Percentiles rank a stretch among this genome's conserved stretches.
phyloP scores from a whole-genome alignment of 257 asterid species.

The Plantago ovata region DNA sequence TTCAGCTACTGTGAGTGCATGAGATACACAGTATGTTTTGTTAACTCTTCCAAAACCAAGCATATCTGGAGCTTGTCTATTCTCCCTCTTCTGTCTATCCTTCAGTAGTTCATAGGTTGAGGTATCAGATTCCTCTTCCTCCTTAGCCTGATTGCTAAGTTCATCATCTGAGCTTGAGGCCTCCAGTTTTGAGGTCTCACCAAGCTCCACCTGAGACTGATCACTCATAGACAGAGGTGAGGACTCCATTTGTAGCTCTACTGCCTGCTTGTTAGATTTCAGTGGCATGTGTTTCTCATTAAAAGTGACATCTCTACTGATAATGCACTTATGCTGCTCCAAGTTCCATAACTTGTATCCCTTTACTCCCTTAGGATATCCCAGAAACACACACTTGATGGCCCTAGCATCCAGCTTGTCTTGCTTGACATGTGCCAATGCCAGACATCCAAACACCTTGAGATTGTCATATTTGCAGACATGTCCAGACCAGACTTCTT shows the following conservation, averaged over 20 bases:
- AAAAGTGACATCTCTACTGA: no score
- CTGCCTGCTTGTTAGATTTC: no score
- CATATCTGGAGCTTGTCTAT: no score
- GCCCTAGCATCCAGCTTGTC: background rate
- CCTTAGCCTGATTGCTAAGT: no score
- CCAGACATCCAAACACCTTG: background rate
- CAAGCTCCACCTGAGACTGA: no score
- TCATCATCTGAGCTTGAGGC: no score
- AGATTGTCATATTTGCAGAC: rapidly evolving
- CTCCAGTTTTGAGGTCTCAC: no score
- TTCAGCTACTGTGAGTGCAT: background rate
- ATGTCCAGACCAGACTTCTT: background rate
- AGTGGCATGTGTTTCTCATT: no score
- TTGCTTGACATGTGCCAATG: background rate
- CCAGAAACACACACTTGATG: background rate
- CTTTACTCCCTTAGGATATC: background rate
- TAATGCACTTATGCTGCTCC: background rate
- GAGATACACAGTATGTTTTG: background rate
- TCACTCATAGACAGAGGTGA: background rate
- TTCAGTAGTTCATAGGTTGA: no score
- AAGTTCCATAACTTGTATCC: background rate
- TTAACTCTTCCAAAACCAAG: no score
- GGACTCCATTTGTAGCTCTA: background rate
- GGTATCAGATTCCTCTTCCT: no score
- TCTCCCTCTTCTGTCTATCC: no score